phyloP scores from a whole-genome alignment of 2,329 filamentous ascomycete species.

The Aspergillus calidoustus region DNA sequence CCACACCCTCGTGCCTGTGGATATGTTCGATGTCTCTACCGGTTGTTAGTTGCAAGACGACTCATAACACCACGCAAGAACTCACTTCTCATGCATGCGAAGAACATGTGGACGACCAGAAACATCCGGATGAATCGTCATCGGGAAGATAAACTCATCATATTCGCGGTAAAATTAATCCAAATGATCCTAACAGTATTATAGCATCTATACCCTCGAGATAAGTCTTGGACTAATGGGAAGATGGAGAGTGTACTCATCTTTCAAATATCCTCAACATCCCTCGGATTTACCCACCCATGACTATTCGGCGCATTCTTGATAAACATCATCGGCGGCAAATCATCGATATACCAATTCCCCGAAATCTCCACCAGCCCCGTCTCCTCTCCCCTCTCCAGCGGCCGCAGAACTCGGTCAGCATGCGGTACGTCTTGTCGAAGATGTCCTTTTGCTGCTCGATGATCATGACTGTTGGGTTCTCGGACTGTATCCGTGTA shows the following conservation, averaged over 20 bases:
- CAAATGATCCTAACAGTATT: conserved; percentile 63
- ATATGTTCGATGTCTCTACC: conserved; percentile 68
- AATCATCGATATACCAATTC: conserved; percentile 51
- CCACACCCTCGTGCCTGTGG: conserved; percentile 60
- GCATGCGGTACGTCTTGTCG: conserved; percentile 74
- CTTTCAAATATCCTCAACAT: conserved; percentile 63
- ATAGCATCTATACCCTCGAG: background rate
- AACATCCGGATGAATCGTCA: conserved; percentile 77
- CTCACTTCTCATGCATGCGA: conserved; percentile 72
- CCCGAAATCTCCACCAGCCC: conserved; percentile 51
- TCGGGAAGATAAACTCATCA: conserved; percentile 76
- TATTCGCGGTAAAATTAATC: conserved; percentile 76
- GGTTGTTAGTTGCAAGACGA: conserved; percentile 6
- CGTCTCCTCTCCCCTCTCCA: conserved; percentile 52
- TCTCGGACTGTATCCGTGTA: conserved; percentile 76
- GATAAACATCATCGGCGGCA: conserved; percentile 54
- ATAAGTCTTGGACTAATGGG: no score
- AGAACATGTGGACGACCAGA: conserved; percentile 73
- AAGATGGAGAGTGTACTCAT: conserved; percentile 15
- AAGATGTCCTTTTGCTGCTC: conserved; percentile 78
- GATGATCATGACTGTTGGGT: conserved; percentile 71
- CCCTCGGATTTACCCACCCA: conserved; percentile 63
- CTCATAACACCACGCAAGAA: background rate
- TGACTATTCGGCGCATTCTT: conserved; percentile 56
- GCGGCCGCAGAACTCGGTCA: conserved; percentile 71